phyloP scores from a whole-genome alignment of 176 grass and related monocot species.

The Carex pumila region DNA sequence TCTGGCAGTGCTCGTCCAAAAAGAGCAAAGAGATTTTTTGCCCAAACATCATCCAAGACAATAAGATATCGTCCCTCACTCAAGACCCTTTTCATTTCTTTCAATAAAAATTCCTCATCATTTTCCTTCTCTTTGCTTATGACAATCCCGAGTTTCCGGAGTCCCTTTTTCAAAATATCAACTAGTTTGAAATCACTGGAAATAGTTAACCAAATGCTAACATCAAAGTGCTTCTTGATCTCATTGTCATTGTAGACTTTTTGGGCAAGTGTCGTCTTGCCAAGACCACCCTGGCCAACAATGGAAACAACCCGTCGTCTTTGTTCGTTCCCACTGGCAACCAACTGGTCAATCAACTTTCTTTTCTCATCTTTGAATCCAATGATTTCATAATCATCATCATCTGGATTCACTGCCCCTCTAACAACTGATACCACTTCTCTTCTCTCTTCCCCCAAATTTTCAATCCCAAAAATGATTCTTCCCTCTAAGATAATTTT shows the following conservation, averaged over 20 bases:
- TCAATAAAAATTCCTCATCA: background rate
- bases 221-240: background rate
- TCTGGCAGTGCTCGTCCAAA: background rate
- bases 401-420: background rate
- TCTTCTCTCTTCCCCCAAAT: conserved; percentile 5
- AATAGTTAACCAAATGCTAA: conserved; percentile 5
- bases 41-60: background rate
- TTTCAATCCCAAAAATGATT: background rate
- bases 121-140: background rate
- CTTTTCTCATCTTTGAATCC: conserved; percentile 12
- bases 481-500: conserved; percentile 7
- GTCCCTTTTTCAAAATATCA: background rate
- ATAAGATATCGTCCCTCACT: background rate
- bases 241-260: background rate
- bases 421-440: background rate
- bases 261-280: background rate
- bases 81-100: background rate
- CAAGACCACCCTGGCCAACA: conserved; percentile 12
- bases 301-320: conserved; percentile 8
- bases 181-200: background rate
- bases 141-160: background rate
- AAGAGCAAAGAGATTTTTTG: background rate
- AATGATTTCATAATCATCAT: background rate
- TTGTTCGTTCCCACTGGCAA: background rate
- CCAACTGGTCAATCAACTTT: conserved; percentile 1